phyloP scores from a whole-genome alignment of 2,329 filamentous ascomycete genomes.

The Phaeophleospora eucalypticola region DNA sequence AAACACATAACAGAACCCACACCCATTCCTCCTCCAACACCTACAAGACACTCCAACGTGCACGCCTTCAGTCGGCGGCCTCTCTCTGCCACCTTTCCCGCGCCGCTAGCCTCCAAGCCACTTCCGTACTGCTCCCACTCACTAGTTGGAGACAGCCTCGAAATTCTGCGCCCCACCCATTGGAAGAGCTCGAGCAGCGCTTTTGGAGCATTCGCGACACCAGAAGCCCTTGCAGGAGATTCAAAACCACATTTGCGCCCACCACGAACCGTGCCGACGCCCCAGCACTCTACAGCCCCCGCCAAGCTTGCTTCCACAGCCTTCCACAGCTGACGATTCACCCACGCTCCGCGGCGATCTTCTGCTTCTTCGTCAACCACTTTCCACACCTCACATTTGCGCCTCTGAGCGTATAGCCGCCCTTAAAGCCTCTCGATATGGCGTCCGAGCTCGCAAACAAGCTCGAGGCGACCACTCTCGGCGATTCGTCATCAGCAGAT shows the following conservation, averaged over 20 bases:
- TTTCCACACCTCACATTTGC: background rate
- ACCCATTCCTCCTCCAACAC: background rate
- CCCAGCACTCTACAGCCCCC: background rate
- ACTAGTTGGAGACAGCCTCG: background rate
- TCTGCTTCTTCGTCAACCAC: background rate
- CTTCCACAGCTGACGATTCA: background rate
- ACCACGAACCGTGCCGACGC: background rate
- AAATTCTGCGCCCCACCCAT: background rate
- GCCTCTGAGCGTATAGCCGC: background rate
- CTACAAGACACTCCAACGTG: background rate
- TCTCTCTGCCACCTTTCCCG: background rate
- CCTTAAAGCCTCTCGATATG: constrained; percentile 34
- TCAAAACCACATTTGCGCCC: background rate
- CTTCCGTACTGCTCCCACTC: background rate
- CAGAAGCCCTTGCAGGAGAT: background rate
- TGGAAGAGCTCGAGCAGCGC: background rate
- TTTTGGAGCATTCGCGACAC: background rate
- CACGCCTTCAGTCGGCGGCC: too few relatives aligned
- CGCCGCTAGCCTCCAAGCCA: background rate
- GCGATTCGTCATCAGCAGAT: constrained; percentile 55
- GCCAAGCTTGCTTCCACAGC: background rate
- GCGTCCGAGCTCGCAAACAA: constrained; percentile 52
- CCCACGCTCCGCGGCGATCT: background rate
- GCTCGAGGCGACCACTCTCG: constrained; percentile 53
- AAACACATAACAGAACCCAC: background rate